Evolutionary conservation across 768 basidiomycete genomes (phyloP), one percentile per base, ranked within the genome.

Genomic region (Tulasnella sp.): DNA sequence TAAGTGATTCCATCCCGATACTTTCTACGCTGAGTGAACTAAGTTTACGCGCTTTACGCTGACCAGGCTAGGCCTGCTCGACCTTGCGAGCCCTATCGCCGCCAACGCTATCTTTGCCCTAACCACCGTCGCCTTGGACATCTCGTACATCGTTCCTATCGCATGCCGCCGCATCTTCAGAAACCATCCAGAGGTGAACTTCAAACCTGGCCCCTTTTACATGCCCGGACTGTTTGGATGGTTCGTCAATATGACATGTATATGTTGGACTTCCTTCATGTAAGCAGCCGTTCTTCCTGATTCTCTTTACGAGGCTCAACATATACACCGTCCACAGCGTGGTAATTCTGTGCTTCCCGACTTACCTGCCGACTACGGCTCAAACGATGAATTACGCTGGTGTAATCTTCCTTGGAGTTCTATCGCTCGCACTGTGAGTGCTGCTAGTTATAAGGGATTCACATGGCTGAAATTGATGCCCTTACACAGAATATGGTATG

Each of bases 191-290:
- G 88, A 91, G 51, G 88, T 92, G 38, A 76, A 78, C 66, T 92
- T 92, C 76, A 82, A 79, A 62, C 89, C 89, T 3, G 89, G 89
- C 9, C 88, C 89, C 4, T 90, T 91, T 73, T 90, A 84, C 73
- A 82, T 91, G 81, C 72, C 79, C 56, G 86, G 86, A 0, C 15
- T 75, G 42, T 68, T 87, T 15, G 86, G 86, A 0, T 77, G 77
- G 74, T 67, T 74, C 3, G 78, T 77, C 59, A 88, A 90, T 65
- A 63, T 75, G 27, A 74, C 73, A n/a, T 87, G 85, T 70, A 84
- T 87, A 52, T 51, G 67, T 13, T 69, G 63, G 60, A 66, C 65
- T 4, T 4, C 56, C 19, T 62, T 62, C 54, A 62, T 63, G 54
- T 45, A 34, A 51, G 58, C n/a, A n/a, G n/a, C n/a, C n/a, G n/a